Conservation (phyloP, 768 basidiomycete genomes). For the Mycena polygramma region DNA sequence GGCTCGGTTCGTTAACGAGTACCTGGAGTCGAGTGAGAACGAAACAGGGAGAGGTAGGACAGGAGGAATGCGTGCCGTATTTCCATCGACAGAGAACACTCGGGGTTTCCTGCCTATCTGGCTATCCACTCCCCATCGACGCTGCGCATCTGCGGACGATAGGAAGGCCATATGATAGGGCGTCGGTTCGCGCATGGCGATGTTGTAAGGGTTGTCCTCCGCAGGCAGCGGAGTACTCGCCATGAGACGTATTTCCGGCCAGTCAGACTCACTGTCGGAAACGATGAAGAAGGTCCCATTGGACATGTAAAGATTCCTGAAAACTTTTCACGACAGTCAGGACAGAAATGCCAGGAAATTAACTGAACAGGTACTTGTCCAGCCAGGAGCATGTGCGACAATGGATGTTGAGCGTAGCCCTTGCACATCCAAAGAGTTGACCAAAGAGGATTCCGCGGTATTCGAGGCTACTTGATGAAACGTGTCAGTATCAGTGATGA, state of each 20-base stretch:
- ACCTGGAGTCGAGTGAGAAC: too few species aligned
- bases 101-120: conserved; percentile 52
- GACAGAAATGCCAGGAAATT: too few species aligned
- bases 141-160: conserved; percentile 67
- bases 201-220: conserved; percentile 72
- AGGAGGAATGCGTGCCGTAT: too few species aligned
- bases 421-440: too few species aligned
- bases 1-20: too few species aligned
- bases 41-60: too few species aligned
- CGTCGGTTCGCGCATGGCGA: conserved; percentile 76
- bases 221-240: conserved; percentile 76
- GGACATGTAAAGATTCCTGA: conserved; percentile 68
- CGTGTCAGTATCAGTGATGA: too few species aligned
- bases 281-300: conserved; percentile 83
- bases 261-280: conserved; percentile 50
- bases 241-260: conserved; percentile 66
- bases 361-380: too few species aligned
- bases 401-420: too few species aligned
- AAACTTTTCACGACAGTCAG: conserved; percentile 45
- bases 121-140: conserved; percentile 67
- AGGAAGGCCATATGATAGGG: conserved; percentile 72
- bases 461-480: too few species aligned
- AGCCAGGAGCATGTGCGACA: too few species aligned
- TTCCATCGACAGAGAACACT: conserved; percentile 45
- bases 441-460: too few species aligned